Evolutionary conservation across 2,329 filamentous ascomycete genomes (phyloP), one percentile per base, ranked within the genome.

Genomic region (Botrytis squamosa): DNA sequence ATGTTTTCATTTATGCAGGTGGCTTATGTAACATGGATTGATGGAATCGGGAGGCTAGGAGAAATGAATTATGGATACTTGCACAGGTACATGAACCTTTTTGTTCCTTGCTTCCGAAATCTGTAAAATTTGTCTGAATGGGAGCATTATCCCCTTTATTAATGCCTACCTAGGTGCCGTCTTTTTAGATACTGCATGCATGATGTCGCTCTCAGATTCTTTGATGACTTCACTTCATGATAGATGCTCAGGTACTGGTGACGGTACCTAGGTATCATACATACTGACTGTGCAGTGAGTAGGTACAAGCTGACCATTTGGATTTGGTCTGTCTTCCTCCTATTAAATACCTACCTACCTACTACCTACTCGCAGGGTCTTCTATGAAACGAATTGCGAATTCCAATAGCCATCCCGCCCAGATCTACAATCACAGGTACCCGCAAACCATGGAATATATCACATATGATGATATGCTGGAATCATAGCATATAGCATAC

Each of bases 51-150:
- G 44, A 52, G 22, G 44, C 44, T 38, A 67, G 64, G 33, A 67
- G 64, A 67, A 52, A 67, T 67, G 64, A 66, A 66, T 38, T 38
- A 66, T 66, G 64, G 64, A 44, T 44, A 66, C 33, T 38, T n/a
- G 64, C 44, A 38, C 44, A 52, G 44, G 29, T n/a, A 66, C 44
- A 49, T 36, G 7, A 52, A 52, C 22, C 44, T 67, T 67, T 46
- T 38, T n/a, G 33, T 67, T 52, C 64, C 44, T 67, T 44, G 40
- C 38, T 20, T 64, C 25, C 16, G 25, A 20, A 55, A 55, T 16
- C 6, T 55, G n/a, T 29, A 10, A 44, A 29, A 18, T 29, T 7
- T 7, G 52, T 55, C n/a, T 7, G 52, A 55, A 55, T 16, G 52
- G 52, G 52, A 33, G 52, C 52, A 57, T 57, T 57, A 18, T 57